Base-by-base conservation (phyloP, 371 early-diverging fungal species). In the Mycotypha africana region DNA sequence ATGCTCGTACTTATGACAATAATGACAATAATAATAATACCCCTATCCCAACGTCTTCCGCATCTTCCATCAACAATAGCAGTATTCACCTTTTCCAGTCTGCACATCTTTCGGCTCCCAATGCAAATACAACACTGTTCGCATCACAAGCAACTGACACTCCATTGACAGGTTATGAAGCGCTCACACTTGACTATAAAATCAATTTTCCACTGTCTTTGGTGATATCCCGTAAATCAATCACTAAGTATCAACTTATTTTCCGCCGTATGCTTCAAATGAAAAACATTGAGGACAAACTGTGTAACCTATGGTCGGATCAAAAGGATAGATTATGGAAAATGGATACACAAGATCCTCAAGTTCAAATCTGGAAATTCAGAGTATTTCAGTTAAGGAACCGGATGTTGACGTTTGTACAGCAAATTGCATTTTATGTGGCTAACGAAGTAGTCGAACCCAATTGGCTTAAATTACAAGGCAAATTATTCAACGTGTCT, bases 381-480 rank as follows among this genome's bases (percentile, higher is more conserved):
- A 74, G 78, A 3, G 72, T 92, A 15, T 81, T 75, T 49, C 70
- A 81, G 4, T 58, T 91, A 17, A 80, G 92, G 26, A 77, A 78
- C 30, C 79, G 83, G 31, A 93, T 95, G 87, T 58, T 93, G 24
- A 74, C 81, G 14, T 89, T 89, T 65, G 76, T 94, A 2, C 93
- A 93, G 50, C 92, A 93, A 56, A 82, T 93, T 56, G 65, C 88
- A 39, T 87, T 88, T 57, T 93, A 91, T 54, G 78, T 85, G 23
- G 84, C 84, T 40, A 87, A 79, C 42, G 94, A 94, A 55, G 94
- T 93, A 3, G 53, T 97, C 19, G 95, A 95, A 51, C 95, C 92
- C 17, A 85, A 88, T 51, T 94, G 92, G 89, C 54, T 55, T 19
- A 54, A 58, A 21, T 62, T 97, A 45, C 85, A 85, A 25, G 48